These are phyloP conservation scores for Penicillium steckii DNA, from an alignment of 495 filamentous ascomycete species.

Conservation along the genomic window DNA sequence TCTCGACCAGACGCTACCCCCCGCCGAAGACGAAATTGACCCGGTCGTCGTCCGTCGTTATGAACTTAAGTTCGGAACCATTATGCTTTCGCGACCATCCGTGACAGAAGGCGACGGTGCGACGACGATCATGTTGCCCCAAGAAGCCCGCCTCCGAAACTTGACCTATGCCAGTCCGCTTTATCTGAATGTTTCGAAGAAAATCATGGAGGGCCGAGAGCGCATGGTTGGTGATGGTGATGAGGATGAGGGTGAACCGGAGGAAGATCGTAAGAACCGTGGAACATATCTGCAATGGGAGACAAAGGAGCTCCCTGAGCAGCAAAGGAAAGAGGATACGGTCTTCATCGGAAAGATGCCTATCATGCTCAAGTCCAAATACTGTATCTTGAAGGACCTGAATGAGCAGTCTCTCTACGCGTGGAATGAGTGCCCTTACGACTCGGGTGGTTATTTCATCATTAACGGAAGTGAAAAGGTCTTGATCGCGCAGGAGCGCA, in stretches of 20 bases:
- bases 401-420: conserved; percentile 78
- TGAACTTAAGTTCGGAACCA: conserved; percentile 85
- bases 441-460: conserved; percentile 97
- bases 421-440: conserved; percentile 94
- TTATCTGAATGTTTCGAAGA: conserved; percentile 79
- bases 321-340: conserved; percentile 62
- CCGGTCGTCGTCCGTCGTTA: conserved; percentile 82
- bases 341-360: conserved; percentile 93
- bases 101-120: conserved; percentile 91
- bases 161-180: conserved; percentile 92
- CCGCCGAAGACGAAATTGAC: conserved; percentile 61
- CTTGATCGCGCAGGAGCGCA: conserved; percentile 94
- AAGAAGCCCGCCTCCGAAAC: conserved; percentile 91
- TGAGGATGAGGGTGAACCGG: conserved; percentile 47
- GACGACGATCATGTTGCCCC: conserved; percentile 76
- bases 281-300: conserved; percentile 53
- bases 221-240: conserved; percentile 55
- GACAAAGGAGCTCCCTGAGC: conserved; percentile 53
- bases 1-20: conserved; percentile 82
- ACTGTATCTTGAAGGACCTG: conserved; percentile 81
- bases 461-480: conserved; percentile 99
- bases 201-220: conserved; percentile 77
- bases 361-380: conserved; percentile 95
- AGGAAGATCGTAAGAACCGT: conserved; percentile 41
- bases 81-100: conserved; percentile 79